phyloP scores from a whole-genome alignment of 1,284 basidiomycete genomes.

The Ceratobasidium sp. region DNA sequence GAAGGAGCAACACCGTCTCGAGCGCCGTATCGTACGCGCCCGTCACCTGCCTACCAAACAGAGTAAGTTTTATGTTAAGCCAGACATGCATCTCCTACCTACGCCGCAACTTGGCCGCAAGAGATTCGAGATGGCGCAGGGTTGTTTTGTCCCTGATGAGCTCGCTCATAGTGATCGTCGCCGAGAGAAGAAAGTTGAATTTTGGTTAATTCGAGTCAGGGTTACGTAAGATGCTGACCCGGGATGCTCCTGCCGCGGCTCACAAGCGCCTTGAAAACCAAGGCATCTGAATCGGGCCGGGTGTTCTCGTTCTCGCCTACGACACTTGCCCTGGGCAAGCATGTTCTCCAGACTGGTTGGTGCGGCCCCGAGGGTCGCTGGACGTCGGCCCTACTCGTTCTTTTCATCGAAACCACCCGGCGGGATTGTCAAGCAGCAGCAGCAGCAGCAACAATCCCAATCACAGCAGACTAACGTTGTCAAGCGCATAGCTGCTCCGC shows the following conservation, averaged over 20 bases:
- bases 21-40: slow-evolving; percentile 88
- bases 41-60: slow-evolving; percentile 73
- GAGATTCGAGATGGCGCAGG: slow-evolving; percentile 43
- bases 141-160: slow-evolving; percentile 43
- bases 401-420: slow-evolving; percentile 23
- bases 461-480: slow-evolving; percentile 4
- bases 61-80: not conserved
- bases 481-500: slow-evolving; percentile 3
- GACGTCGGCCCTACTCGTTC: slow-evolving; percentile 21
- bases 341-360: slow-evolving; percentile 32
- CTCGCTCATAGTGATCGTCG: slow-evolving; percentile 17
- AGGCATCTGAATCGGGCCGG: slow-evolving; percentile 4
- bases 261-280: not conserved
- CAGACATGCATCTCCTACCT: slow-evolving; percentile 45
- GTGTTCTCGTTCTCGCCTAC: not conserved
- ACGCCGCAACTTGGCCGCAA: slow-evolving; percentile 44
- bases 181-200: not conserved
- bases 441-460: not conserved
- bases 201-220: not conserved
- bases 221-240: slow-evolving; percentile 19
- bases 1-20: slow-evolving; percentile 86
- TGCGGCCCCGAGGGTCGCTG: slow-evolving; percentile 13
- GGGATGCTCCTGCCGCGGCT: slow-evolving; percentile 20
- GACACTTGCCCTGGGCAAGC: not conserved
- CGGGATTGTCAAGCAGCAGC: slow-evolving; percentile 5